These are phyloP conservation scores for Penicillium cosmopolitanum DNA, from an alignment of 495 filamentous ascomycete species.

Conservation along the genomic window DNA sequence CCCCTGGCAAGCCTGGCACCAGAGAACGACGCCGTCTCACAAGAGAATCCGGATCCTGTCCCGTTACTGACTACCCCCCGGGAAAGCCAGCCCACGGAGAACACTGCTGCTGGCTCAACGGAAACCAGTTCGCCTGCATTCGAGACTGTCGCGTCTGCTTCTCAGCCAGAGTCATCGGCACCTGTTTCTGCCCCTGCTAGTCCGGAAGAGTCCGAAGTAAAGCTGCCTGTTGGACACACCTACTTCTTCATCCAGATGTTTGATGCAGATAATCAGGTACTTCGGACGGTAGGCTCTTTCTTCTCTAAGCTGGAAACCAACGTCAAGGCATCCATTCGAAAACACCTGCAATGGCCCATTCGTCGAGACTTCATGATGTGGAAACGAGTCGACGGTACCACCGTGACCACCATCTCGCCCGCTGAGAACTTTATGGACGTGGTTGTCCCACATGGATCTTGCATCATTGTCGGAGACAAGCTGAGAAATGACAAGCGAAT, in stretches of 20 bases:
- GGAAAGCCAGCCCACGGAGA: constrained; percentile 13
- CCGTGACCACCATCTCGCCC: constrained; percentile 42
- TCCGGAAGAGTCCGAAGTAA: constrained; percentile 16
- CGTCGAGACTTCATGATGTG: constrained; percentile 50
- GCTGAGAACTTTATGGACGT: constrained; percentile 44
- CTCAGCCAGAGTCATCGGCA: constrained; percentile 2
- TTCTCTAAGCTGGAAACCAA: constrained; percentile 49
- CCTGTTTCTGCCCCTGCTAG: constrained; percentile 5
- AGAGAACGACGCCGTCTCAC: constrained; percentile 15
- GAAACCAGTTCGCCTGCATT: constrained; percentile 6
- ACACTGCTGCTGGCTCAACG: constrained; percentile 6
- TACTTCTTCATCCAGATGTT: constrained; percentile 59
- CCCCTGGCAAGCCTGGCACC: constrained; percentile 14
- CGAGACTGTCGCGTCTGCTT: constrained; percentile 7
- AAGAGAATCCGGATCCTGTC: constrained; percentile 22
- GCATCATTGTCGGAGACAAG: constrained; percentile 50
- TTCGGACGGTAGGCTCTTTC: constrained; percentile 57
- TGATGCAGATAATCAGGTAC: constrained; percentile 48
- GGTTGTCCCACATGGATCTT: constrained; percentile 44
- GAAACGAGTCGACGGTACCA: constrained; percentile 47
- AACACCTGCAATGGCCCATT: constrained; percentile 41
- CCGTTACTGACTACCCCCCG: not conserved
- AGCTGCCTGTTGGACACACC: constrained; percentile 40
- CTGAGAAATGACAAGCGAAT: constrained; percentile 45
- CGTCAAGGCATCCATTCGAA: constrained; percentile 48